Evolutionary conservation across 441 rosid species (phyloP).

Genomic region (Gossypium gossypioides): DNA sequence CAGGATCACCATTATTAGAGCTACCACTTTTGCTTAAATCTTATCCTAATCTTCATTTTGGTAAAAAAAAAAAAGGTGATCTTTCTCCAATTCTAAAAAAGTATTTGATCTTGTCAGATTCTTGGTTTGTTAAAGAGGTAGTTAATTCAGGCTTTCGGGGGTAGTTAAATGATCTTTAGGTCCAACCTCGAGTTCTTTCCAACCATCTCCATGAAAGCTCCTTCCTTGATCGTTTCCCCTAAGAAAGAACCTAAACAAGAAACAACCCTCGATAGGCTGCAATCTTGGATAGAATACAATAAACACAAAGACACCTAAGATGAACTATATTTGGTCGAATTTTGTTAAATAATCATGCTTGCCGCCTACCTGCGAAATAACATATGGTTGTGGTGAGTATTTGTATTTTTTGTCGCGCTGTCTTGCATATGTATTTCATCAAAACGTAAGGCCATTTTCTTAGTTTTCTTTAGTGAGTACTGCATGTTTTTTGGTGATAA

Average conservation of each 20-base stretch:
- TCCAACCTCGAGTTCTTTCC: background rate
- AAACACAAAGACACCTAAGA: slow-evolving; percentile 23
- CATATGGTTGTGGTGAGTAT: slow-evolving; percentile 12
- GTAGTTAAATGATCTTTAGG: background rate
- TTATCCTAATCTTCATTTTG: background rate
- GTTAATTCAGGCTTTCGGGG: background rate
- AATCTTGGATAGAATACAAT: slow-evolving; percentile 10
- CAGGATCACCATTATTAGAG: background rate
- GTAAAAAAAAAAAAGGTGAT: background rate
- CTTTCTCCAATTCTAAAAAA: background rate
- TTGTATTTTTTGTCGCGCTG: slow-evolving; percentile 3
- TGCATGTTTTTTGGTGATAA: background rate
- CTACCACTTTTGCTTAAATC: background rate
- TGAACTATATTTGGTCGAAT: background rate
- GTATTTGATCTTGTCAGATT: background rate
- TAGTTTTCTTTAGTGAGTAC: background rate
- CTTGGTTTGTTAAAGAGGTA: background rate
- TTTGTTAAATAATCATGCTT: slow-evolving; percentile 4
- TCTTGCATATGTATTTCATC: slow-evolving; percentile 18
- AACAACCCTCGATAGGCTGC: background rate
- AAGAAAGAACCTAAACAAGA: background rate
- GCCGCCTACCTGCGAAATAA: background rate
- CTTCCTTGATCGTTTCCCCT: background rate
- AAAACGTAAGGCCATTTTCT: slow-evolving; percentile 20
- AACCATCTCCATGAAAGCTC: background rate